phyloP scores from a whole-genome alignment of 306 rosid genomes.

The Betula pendula region DNA sequence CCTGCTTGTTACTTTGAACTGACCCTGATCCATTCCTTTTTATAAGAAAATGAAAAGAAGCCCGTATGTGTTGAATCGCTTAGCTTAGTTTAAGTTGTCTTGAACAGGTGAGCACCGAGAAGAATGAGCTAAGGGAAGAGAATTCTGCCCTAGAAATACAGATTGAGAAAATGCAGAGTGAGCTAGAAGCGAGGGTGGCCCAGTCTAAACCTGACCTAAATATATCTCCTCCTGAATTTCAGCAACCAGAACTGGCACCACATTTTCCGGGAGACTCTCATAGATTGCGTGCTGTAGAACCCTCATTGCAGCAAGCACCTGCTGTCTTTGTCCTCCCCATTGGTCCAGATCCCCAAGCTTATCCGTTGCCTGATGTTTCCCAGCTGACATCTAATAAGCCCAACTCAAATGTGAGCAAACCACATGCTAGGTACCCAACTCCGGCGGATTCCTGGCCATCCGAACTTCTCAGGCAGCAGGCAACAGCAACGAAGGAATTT shows the following conservation, averaged over 20 bases:
- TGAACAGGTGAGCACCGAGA: constrained; percentile 70
- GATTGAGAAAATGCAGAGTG: constrained; percentile 65
- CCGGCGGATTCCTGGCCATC: constrained; percentile 83
- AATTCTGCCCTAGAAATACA: constrained; percentile 60
- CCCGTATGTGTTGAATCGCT: constrained; percentile 8
- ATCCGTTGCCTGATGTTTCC: constrained; percentile 32
- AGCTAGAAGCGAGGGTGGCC: constrained; percentile 52
- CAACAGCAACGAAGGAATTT: constrained; percentile 32
- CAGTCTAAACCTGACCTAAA: constrained; percentile 80
- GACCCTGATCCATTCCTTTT: background rate
- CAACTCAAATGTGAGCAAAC: constrained; percentile 62
- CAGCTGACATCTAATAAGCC: constrained; percentile 42
- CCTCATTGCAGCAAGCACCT: constrained; percentile 54
- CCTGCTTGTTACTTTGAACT: background rate
- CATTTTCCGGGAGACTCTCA: constrained; percentile 44
- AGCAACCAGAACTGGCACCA: constrained; percentile 35
- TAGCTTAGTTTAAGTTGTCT: constrained; percentile 9
- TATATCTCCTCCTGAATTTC: constrained; percentile 47
- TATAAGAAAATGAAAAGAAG: constrained; percentile 13
- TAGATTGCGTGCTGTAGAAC: constrained; percentile 46
- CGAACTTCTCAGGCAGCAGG: constrained; percentile 63
- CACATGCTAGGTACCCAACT: constrained; percentile 95
- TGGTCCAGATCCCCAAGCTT: constrained; percentile 47
- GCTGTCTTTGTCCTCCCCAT: constrained; percentile 67
- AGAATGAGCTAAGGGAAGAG: constrained; percentile 79